Conservation (phyloP, 345 rosid genomes). For the Camelina neglecta region DNA sequence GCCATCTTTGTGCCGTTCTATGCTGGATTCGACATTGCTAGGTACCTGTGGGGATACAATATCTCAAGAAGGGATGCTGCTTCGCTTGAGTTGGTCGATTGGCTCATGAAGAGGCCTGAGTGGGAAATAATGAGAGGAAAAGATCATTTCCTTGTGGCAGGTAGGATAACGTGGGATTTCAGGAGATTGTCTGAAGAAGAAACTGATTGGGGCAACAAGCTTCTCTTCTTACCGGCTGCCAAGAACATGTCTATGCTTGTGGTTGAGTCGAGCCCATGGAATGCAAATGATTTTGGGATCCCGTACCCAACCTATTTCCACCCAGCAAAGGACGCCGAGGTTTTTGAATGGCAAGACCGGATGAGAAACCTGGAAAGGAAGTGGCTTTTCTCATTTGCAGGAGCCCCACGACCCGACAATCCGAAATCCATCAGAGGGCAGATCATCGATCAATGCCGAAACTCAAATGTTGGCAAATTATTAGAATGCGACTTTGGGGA, state of each 20-base stretch:
- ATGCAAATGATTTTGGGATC: slow-evolving; percentile 86
- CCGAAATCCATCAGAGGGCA: slow-evolving; percentile 80
- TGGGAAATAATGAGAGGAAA: slow-evolving; percentile 83
- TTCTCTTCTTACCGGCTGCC: slow-evolving; percentile 81
- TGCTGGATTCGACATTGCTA: slow-evolving; percentile 86
- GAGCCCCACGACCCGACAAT: slow-evolving; percentile 84
- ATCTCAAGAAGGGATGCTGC: slow-evolving; percentile 78
- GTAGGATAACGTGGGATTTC: slow-evolving; percentile 95
- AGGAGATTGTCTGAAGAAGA: slow-evolving; percentile 77
- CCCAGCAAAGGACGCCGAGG: slow-evolving; percentile 81
- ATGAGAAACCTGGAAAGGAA: slow-evolving; percentile 84
- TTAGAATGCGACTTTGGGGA: slow-evolving; percentile 90
- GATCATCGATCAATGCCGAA: slow-evolving; percentile 76
- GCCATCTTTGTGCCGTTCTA: slow-evolving; percentile 87
- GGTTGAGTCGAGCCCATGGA: slow-evolving; percentile 96
- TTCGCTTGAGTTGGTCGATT: slow-evolving; percentile 79
- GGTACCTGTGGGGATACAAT: slow-evolving; percentile 86
- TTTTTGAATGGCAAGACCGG: slow-evolving; percentile 78
- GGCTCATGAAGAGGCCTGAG: slow-evolving; percentile 87
- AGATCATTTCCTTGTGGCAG: slow-evolving; percentile 93
- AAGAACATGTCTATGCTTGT: slow-evolving; percentile 94
- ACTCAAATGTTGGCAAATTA: slow-evolving; percentile 61
- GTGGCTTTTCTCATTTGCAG: slow-evolving; percentile 94
- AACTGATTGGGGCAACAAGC: slow-evolving; percentile 89
- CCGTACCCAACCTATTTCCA: slow-evolving; percentile 92